Evolutionary conservation across 2,329 filamentous ascomycete species (phyloP), one percentile per base, ranked within the genome.

Genomic region (Aureobasidium sp.): DNA sequence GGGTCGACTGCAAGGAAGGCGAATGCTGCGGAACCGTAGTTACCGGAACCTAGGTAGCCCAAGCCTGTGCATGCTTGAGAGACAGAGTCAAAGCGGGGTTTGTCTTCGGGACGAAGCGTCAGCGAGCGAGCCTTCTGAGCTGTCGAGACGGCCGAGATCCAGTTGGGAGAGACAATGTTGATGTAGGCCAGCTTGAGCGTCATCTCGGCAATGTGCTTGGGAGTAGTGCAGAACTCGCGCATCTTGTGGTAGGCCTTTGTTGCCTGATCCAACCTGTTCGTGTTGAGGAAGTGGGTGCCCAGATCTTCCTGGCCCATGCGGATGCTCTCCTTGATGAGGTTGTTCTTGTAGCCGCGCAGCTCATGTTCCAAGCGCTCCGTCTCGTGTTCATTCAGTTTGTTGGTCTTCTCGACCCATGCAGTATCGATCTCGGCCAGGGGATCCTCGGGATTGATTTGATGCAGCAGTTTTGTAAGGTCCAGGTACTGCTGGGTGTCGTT

Each of bases 261-360:
- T 0, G 94, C 90, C 14, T 82, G 82, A 39, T 77, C 74, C 9
- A 93, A 82, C 62, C 92, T 87, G 15, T 69, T 27, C 17, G 85
- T 90, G 41, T 81, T 81, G 74, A 95, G 90, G 65, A 88, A 87
- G 75, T 96, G 91, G 64, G 85, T 86, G 45, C 91, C 94, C 5
- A 97, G 79, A 68, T 97, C 94, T 74, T 97, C 91, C 69, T 97
- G 89, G 48, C 91, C 93, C 86, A 97, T 97, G 90, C 96, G 31
- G 70, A 97, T 96, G 77, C 91, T 97, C 77, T 99, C 94, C 73
- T 97, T 96, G 69, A 99, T 91, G 47, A 97, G 78, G 70, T 97
- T 99, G 72, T 97, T 96, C 76, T 94, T 96, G 75, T 97, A 97
- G 1, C 87, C 88, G 74, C 91, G 92, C 22, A 99, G 80, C 74